phyloP scores from a whole-genome alignment of 164 flowering plant genomes.

The Stephania japonica region DNA sequence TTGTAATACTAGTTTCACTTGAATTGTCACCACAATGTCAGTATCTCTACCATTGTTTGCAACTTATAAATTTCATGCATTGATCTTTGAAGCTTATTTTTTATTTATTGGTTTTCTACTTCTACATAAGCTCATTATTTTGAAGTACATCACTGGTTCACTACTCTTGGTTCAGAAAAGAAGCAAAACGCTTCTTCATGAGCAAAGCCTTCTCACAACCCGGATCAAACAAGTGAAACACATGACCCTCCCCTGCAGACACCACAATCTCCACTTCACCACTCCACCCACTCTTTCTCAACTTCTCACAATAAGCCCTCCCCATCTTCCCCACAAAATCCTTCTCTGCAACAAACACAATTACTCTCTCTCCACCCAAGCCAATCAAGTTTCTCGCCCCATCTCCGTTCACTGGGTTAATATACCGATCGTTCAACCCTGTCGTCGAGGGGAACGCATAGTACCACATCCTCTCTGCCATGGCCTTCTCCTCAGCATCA shows the following conservation, averaged over 20 bases:
- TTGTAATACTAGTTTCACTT: neutral
- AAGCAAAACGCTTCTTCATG: constrained; percentile 30
- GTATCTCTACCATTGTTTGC: no score
- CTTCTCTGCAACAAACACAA: constrained; percentile 46
- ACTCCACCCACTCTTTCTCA: constrained; percentile 42
- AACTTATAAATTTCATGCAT: no score
- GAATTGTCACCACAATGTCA: neutral
- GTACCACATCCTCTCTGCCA: constrained; percentile 42
- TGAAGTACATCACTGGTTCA: no score
- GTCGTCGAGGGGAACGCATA: constrained; percentile 33
- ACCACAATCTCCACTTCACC: constrained; percentile 46
- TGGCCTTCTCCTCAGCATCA: neutral
- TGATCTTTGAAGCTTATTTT: neutral
- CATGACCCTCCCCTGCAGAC: constrained; percentile 44
- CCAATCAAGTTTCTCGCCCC: constrained; percentile 4
- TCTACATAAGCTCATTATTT: neutral
- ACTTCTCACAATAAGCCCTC: constrained; percentile 30
- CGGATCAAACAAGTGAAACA: constrained; percentile 40
- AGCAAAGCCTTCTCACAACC: constrained; percentile 30
- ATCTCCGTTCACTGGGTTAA: constrained; percentile 44
- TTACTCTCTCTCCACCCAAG: constrained; percentile 33
- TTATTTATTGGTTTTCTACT: neutral
- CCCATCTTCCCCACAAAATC: constrained; percentile 50
- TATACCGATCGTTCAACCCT: constrained; percentile 39
- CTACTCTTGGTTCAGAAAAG: constrained; percentile 19